Percentiles rank a stretch among this genome's conserved stretches.
These are phyloP conservation scores for Kwoniella shivajii DNA, from an alignment of 1,284 basidiomycete genomes.

Conservation along the genomic window DNA sequence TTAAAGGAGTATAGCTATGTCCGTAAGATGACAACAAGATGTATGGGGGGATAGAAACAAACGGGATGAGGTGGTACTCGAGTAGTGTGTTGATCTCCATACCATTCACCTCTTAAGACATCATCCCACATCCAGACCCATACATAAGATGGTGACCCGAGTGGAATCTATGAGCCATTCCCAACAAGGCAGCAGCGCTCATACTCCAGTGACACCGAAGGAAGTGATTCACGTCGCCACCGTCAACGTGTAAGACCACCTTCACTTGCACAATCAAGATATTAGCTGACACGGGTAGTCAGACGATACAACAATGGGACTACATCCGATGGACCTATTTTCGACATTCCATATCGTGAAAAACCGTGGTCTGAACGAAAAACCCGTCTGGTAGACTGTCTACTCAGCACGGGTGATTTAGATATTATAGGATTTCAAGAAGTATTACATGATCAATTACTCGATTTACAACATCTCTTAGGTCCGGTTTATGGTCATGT, in stretches of 20 bases:
- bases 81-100: no score
- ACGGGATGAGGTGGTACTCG: no score
- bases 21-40: no score
- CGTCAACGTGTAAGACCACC: conserved; percentile 45
- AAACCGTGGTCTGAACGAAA: conserved; percentile 47
- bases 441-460: conserved; percentile 63
- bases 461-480: conserved; percentile 63
- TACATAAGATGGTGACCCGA: conserved; percentile 4
- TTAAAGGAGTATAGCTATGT: no score
- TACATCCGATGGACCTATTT: background rate
- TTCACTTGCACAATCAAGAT: background rate
- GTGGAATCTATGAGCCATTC: background rate
- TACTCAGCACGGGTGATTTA: conserved; percentile 32
- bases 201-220: background rate
- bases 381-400: conserved; percentile 41
- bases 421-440: conserved; percentile 61
- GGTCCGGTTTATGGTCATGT: conserved; percentile 61
- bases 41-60: no score
- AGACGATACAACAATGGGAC: conserved; percentile 7
- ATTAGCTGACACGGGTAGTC: background rate
- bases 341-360: conserved; percentile 28
- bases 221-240: conserved; percentile 38
- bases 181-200: background rate
- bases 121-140: background rate
- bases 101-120: no score